Conservation (phyloP, 106 monocot species). For the Platanthera zijinensis region DNA sequence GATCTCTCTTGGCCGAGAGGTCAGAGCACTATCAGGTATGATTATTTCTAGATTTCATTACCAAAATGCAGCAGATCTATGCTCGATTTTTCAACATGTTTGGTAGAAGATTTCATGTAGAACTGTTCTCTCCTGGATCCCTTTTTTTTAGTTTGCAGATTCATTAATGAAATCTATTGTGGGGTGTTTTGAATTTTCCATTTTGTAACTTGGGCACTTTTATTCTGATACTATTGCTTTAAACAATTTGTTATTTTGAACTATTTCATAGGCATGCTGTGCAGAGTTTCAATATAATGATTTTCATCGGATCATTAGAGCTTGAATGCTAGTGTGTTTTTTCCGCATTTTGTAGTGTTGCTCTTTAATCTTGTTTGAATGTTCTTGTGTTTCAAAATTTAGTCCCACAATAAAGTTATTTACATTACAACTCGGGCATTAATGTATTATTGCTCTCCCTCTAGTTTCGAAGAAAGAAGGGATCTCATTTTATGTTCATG, state of each 20-base stretch:
- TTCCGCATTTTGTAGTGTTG: no score
- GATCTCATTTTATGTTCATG: no score
- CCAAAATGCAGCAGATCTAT: neutral
- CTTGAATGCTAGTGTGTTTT: neutral
- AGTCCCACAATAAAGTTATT: no score
- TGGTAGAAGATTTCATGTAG: neutral
- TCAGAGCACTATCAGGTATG: slow-evolving; percentile 29
- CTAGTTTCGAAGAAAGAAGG: no score
- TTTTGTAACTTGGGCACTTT: neutral
- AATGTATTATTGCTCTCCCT: no score
- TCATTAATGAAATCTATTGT: no score
- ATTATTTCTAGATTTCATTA: neutral
- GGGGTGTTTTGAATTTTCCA: neutral
- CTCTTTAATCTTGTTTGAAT: no score
- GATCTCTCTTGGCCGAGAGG: slow-evolving; percentile 6
- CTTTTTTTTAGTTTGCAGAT: neutral
- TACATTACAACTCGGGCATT: no score
- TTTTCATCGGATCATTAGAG: neutral
- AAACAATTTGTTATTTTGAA: slow-evolving; percentile 3
- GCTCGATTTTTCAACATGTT: neutral
- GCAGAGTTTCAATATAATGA: neutral
- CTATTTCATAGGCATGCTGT: neutral
- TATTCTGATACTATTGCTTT: neutral
- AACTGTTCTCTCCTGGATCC: neutral
- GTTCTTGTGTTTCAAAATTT: no score